A percentile compares a stretch with the other conserved stretches of the same genome.
Conservation (phyloP, 306 rosid species). For the Dryas alaskensis region DNA sequence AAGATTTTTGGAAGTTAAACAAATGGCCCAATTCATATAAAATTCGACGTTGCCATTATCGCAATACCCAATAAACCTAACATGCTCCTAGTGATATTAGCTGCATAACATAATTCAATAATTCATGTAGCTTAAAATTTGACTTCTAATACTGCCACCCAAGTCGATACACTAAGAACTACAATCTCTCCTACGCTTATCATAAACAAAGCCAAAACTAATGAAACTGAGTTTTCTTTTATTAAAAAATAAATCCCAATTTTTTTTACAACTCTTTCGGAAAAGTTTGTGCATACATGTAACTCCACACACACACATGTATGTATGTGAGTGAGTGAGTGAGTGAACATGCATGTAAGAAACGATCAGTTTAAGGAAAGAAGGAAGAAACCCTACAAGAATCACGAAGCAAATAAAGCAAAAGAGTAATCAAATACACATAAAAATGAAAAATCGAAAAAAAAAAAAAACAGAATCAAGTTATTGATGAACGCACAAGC, state of each 20-base stretch:
- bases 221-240: not conserved
- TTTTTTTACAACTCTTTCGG: not conserved
- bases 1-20: not conserved
- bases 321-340: too few species aligned
- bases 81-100: not conserved
- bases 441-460: not conserved
- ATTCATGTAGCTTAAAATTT: not conserved
- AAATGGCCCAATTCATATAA: not conserved
- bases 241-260: not conserved
- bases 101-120: not conserved
- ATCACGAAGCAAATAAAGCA: not conserved
- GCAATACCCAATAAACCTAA: not conserved
- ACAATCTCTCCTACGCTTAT: not conserved
- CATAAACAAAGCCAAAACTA: not conserved
- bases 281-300: too few species aligned
- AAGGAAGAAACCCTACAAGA: not conserved
- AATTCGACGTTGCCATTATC: not conserved
- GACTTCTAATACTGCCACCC: not conserved
- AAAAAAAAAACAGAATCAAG: not conserved
- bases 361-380: not conserved
- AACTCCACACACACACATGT: too few species aligned
- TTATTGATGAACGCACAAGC: not conserved
- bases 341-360: not conserved
- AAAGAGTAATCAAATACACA: slow-evolving; percentile 4
- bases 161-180: not conserved